phyloP scores from a whole-genome alignment of 768 basidiomycete species.

The Tylopilus intermedius region DNA sequence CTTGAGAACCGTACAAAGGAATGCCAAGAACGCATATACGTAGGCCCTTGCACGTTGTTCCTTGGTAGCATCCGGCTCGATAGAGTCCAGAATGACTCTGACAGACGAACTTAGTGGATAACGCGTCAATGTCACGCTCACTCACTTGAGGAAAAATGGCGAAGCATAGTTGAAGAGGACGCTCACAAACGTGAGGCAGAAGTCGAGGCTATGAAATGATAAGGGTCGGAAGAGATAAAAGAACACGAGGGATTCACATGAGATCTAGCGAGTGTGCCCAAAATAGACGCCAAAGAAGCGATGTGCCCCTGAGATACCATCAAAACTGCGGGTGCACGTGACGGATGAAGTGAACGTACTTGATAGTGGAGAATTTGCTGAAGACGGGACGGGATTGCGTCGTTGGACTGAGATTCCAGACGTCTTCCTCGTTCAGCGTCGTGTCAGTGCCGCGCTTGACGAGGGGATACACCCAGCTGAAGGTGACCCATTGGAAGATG shows the following conservation, averaged over 20 bases:
- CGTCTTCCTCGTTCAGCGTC: constrained; percentile 65
- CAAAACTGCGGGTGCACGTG: background rate
- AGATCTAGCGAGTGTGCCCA: constrained; percentile 45
- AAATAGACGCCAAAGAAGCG: constrained; percentile 41
- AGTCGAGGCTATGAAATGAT: constrained; percentile 48
- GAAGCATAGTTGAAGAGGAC: constrained; percentile 74
- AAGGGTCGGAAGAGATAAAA: background rate
- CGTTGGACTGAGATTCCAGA: constrained; percentile 68
- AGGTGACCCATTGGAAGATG: constrained; percentile 67
- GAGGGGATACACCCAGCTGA: constrained; percentile 67
- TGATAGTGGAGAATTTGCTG: constrained; percentile 35
- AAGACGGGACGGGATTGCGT: constrained; percentile 65
- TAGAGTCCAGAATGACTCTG: constrained; percentile 56
- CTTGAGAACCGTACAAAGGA: constrained; percentile 45
- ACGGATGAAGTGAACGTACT: constrained; percentile 3
- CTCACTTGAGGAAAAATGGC: constrained; percentile 81
- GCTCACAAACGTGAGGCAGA: constrained; percentile 58
- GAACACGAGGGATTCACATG: constrained; percentile 20
- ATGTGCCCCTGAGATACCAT: constrained; percentile 15
- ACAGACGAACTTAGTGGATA: background rate
- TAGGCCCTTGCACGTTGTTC: constrained; percentile 60
- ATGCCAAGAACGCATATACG: constrained; percentile 73
- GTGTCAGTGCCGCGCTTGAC: constrained; percentile 44
- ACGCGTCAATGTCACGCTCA: background rate
- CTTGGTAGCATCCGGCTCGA: constrained; percentile 40